Percentiles rank a stretch among this genome's conserved stretches.
Conservation (phyloP, 805 yeast species). For the Cyberlindnera euphorbiiphila region DNA sequence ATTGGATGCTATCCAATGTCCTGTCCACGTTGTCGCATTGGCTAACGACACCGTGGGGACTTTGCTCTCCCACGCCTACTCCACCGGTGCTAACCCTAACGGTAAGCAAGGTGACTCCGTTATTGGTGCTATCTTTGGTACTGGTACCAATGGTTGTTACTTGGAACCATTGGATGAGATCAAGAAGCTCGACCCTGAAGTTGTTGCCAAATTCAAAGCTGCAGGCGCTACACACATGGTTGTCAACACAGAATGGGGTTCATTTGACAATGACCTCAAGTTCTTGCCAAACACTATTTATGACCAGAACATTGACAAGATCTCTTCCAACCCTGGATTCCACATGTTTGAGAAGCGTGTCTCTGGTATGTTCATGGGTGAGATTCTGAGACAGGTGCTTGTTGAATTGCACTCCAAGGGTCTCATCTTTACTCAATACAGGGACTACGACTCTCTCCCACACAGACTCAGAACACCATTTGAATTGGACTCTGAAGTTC, state of each 20-base stretch:
- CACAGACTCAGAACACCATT: conserved; percentile 75
- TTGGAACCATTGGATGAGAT: conserved; percentile 72
- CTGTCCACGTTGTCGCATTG: conserved; percentile 76
- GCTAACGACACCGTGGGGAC: conserved; percentile 98
- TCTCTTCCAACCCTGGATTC: conserved; percentile 77
- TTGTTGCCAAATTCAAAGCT: conserved; percentile 33
- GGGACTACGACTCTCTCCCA: conserved; percentile 35
- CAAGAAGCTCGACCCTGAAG: conserved; percentile 59
- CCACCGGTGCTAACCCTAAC: conserved; percentile 49
- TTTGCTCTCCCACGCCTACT: conserved; percentile 79
- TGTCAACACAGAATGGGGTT: conserved; percentile 97
- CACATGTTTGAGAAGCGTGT: conserved; percentile 93
- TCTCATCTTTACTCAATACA: conserved; percentile 54
- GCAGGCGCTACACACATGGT: conserved; percentile 68
- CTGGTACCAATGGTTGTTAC: conserved; percentile 97
- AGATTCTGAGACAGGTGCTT: conserved; percentile 69
- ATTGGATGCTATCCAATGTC: conserved; percentile 53
- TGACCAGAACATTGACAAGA: conserved; percentile 67
- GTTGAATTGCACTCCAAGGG: conserved; percentile 61
- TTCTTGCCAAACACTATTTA: conserved; percentile 75
- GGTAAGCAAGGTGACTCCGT: conserved; percentile 71
- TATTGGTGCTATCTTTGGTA: conserved; percentile 91
- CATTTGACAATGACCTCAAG: conserved; percentile 81
- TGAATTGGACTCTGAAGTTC: conserved; percentile 75
- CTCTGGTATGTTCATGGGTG: conserved; percentile 92